phyloP scores from a whole-genome alignment of 2,329 filamentous ascomycete species.

The Colletotrichum sp. region DNA sequence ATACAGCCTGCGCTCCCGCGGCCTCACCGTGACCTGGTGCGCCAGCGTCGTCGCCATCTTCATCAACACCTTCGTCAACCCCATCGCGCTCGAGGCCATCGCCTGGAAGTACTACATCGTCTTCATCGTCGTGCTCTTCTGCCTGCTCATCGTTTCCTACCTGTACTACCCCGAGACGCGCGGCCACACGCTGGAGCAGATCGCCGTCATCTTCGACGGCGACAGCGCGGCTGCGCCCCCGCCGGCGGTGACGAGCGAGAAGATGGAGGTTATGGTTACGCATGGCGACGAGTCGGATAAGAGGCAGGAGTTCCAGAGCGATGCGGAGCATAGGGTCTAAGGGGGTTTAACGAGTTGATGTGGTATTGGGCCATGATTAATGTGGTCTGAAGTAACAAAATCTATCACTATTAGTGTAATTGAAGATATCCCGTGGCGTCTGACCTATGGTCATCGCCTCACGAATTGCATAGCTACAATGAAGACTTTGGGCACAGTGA shows the following conservation, averaged over 20 bases:
- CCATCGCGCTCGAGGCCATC: conserved; percentile 45
- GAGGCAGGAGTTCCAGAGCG: neutral
- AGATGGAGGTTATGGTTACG: neutral
- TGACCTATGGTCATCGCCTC: no score
- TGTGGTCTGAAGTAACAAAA: neutral
- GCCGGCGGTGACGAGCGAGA: neutral
- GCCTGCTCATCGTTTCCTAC: conserved; percentile 4
- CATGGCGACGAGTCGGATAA: neutral
- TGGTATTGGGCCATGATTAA: neutral
- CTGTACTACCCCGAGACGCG: conserved; percentile 14
- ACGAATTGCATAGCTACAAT: no score
- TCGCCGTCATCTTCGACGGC: conserved; percentile 17
- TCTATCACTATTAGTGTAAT: neutral
- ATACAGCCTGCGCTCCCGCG: conserved; percentile 5
- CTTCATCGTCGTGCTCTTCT: conserved; percentile 38
- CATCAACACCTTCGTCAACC: conserved; percentile 43
- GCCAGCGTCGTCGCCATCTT: conserved; percentile 7
- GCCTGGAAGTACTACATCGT: conserved; percentile 51
- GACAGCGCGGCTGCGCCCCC: conserved; percentile 2
- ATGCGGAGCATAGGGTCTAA: neutral
- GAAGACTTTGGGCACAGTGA: no score
- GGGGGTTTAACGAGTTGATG: neutral
- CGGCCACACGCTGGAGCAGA: conserved; percentile 18
- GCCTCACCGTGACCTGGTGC: conserved; percentile 12
- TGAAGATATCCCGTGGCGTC: no score